phyloP scores from a whole-genome alignment of 441 rosid species.

The Hura crepitans region DNA sequence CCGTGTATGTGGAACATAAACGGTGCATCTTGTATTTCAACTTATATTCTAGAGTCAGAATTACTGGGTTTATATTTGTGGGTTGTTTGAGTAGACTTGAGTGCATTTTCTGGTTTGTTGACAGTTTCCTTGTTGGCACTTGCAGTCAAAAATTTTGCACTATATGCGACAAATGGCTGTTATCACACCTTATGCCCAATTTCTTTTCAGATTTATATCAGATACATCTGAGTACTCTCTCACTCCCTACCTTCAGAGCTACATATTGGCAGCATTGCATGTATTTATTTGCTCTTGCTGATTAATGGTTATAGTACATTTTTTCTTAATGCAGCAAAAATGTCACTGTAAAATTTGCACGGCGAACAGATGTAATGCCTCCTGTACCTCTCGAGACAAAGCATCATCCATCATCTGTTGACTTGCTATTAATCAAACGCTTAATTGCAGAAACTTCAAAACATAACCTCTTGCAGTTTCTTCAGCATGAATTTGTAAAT shows the following conservation, averaged over 20 bases:
- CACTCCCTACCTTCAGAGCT: constrained; percentile 24
- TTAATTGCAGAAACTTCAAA: constrained; percentile 90
- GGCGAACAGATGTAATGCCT: constrained; percentile 97
- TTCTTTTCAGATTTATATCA: constrained; percentile 74
- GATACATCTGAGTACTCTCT: constrained; percentile 71
- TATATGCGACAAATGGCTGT: constrained; percentile 99
- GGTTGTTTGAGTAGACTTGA: neutral
- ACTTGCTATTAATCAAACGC: constrained; percentile 86
- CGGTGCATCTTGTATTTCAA: constrained; percentile 7
- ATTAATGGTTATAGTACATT: neutral
- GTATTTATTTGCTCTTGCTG: neutral
- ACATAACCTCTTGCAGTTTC: constrained; percentile 77
- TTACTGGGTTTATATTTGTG: constrained; percentile 5
- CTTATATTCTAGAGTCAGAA: constrained; percentile 11
- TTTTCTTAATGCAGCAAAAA: constrained; percentile 53
- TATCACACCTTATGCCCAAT: constrained; percentile 94
- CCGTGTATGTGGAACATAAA: constrained; percentile 48
- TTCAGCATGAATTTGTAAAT: constrained; percentile 93
- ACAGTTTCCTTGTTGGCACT: constrained; percentile 17
- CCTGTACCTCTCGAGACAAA: constrained; percentile 93
- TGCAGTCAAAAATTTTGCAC: constrained; percentile 95
- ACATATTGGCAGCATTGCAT: neutral
- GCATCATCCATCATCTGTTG: constrained; percentile 97
- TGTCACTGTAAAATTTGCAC: constrained; percentile 73
- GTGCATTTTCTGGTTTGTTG: neutral